Conservation (phyloP, 2,329 filamentous ascomycete species). For the Paecilomyces niveus region DNA sequence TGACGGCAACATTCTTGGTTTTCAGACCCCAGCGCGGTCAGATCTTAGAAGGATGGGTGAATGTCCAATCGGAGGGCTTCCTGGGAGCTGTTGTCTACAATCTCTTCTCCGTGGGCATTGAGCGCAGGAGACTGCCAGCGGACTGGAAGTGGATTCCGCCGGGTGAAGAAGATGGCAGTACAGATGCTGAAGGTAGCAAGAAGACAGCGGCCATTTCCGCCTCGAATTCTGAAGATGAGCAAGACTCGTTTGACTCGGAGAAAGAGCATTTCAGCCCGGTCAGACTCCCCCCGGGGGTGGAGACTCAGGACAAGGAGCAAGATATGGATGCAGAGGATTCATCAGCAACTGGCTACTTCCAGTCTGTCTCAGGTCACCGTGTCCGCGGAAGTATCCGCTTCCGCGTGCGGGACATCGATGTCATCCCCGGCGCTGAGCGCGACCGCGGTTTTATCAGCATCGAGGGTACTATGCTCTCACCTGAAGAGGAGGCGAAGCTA, state of each 20-base stretch:
- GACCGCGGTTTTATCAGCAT: slow-evolving; percentile 73
- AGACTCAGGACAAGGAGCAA: slow-evolving; percentile 19
- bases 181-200: slow-evolving; percentile 5
- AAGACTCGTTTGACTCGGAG: slow-evolving; percentile 20
- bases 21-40: slow-evolving; percentile 70
- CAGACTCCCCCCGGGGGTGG: slow-evolving; percentile 18
- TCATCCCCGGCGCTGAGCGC: slow-evolving; percentile 60
- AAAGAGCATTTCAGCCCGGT: slow-evolving; percentile 32
- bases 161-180: slow-evolving; percentile 21
- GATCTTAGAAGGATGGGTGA: slow-evolving; percentile 72
- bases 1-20: slow-evolving; percentile 78
- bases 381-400: slow-evolving; percentile 68
- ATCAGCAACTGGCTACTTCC: slow-evolving; percentile 64
- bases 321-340: slow-evolving; percentile 29
- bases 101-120: slow-evolving; percentile 84
- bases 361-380: slow-evolving; percentile 61
- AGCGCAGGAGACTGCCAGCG: slow-evolving; percentile 64
- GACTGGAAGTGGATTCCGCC: slow-evolving; percentile 75
- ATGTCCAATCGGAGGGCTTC: slow-evolving; percentile 81
- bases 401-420: slow-evolving; percentile 75
- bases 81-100: slow-evolving; percentile 85
- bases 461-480: slow-evolving; percentile 75
- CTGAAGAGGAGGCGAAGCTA: slow-evolving; percentile 57
- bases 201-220: slow-evolving; percentile 17
- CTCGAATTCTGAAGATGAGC: slow-evolving; percentile 6